Evolutionary conservation across 1,284 basidiomycete species (phyloP).

Genomic region (Lentinula novae-zelandiae): DNA sequence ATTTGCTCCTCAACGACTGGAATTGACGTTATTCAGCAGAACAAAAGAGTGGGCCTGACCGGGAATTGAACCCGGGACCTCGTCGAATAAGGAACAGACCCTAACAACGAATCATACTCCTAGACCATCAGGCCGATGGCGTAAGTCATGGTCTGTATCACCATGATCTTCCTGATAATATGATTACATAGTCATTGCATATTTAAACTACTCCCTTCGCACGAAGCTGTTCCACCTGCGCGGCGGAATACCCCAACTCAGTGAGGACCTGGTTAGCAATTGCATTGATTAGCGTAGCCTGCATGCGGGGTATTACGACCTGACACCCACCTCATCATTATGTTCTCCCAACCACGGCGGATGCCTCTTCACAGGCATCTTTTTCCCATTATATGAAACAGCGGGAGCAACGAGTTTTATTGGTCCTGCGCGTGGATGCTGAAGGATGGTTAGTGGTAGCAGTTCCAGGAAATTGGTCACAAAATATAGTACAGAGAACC

Average conservation of each 20-base stretch:
- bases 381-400: slow-evolving; percentile 83
- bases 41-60: not conserved
- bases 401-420: slow-evolving; percentile 87
- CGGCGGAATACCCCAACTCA: not conserved
- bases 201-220: not conserved
- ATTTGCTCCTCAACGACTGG: too few species aligned
- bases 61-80: slow-evolving; percentile 14
- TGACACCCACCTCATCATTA: slow-evolving; percentile 61
- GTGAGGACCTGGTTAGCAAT: not conserved
- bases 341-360: slow-evolving; percentile 87
- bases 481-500: slow-evolving; percentile 14
- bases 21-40: not conserved
- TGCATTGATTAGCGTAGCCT: too few species aligned
- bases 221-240: slow-evolving; percentile 3
- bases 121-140: slow-evolving; percentile 7
- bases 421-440: slow-evolving; percentile 78
- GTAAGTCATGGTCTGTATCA: too few species aligned
- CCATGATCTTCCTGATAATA: not conserved
- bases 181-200: not conserved
- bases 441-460: not conserved
- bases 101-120: slow-evolving; percentile 12
- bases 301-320: too few species aligned
- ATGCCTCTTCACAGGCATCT: slow-evolving; percentile 70
- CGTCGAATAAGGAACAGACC: not conserved
- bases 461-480: slow-evolving; percentile 9